A percentile compares a stretch with the other conserved stretches of the same genome.
phyloP scores from a whole-genome alignment of 495 filamentous ascomycete genomes.

The Penicillium dipodomyicola region DNA sequence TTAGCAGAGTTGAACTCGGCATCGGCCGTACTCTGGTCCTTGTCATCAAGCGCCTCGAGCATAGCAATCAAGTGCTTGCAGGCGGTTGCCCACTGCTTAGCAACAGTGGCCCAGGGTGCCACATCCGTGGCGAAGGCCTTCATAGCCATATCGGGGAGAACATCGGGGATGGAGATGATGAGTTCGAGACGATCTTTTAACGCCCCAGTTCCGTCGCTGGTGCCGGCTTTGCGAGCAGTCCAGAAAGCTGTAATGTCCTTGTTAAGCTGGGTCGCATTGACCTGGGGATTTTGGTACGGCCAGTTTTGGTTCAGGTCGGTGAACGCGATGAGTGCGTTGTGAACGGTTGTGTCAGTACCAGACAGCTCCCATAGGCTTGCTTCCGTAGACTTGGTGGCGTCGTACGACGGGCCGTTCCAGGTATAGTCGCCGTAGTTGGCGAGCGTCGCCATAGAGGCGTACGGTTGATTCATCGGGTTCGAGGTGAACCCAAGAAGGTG shows the following conservation, averaged over 20 bases:
- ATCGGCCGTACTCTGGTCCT: conserved; percentile 10
- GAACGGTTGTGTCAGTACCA: conserved; percentile 4
- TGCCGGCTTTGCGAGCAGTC: conserved; percentile 1
- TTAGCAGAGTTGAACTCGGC: conserved; percentile 14
- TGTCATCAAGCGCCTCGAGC: conserved; percentile 11
- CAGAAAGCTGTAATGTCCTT: conserved; percentile 16
- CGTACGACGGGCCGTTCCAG: conserved; percentile 16
- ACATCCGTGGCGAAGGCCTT: conserved; percentile 18
- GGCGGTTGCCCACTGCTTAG: conserved; percentile 16
- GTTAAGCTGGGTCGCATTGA: conserved; percentile 11
- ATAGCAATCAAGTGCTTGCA: conserved; percentile 19
- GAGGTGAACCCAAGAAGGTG: conserved; percentile 20
- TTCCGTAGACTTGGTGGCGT: conserved; percentile 11
- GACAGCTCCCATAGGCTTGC: conserved; percentile 14
- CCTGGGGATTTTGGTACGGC: conserved; percentile 11
- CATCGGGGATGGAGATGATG: conserved; percentile 5
- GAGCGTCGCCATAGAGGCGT: conserved; percentile 18
- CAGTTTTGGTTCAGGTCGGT: conserved; percentile 20
- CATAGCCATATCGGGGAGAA: conserved; percentile 16
- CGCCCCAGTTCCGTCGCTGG: neutral
- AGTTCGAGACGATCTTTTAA: conserved; percentile 10
- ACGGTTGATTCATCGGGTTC: conserved; percentile 16
- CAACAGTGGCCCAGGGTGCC: conserved; percentile 17
- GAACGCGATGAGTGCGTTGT: conserved; percentile 15
- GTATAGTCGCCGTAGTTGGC: conserved; percentile 20